A percentile compares a stretch with the other conserved stretches of the same genome.
Conservation (phyloP, 2,329 filamentous ascomycete species). For the Setomelanomma holmii region DNA sequence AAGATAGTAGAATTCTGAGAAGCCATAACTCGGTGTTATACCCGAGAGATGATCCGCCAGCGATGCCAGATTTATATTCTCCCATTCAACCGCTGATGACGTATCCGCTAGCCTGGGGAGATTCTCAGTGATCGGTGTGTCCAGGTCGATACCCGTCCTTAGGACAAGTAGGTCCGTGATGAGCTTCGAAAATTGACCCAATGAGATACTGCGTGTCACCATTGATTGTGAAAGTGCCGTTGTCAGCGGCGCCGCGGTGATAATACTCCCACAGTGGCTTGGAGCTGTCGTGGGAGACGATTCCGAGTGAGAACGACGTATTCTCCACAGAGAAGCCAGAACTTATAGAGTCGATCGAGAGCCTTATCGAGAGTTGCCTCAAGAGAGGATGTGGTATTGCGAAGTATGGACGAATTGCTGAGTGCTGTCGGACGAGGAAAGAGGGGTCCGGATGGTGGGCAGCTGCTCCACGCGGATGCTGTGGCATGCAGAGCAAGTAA, state of each 20-base stretch:
- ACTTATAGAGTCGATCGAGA: neutral
- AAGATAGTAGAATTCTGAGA: conserved; percentile 7
- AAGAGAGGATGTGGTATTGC: neutral
- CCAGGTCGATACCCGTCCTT: conserved; percentile 4
- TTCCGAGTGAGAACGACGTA: neutral
- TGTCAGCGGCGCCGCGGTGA: conserved; percentile 1
- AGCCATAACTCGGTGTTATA: conserved; percentile 8
- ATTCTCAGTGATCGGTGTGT: conserved; percentile 2
- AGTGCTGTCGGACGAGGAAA: conserved; percentile 3
- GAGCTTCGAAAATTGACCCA: conserved; percentile 6
- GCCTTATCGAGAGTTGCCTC: neutral
- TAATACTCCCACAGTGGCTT: conserved; percentile 7
- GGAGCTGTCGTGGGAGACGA: neutral
- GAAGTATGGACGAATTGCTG: neutral
- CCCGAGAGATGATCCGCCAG: conserved; percentile 8
- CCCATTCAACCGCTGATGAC: neutral
- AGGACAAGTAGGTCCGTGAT: conserved; percentile 5
- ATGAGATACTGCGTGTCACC: conserved; percentile 9
- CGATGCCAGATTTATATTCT: conserved; percentile 3
- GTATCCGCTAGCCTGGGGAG: conserved; percentile 1
- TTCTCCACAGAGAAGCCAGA: neutral
- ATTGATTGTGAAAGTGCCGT: neutral
- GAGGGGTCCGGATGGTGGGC: conserved; percentile 6
- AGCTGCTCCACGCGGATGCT: neutral
- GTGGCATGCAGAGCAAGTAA: neutral